These are phyloP conservation scores for Kurtzmaniella fragi DNA, from an alignment of 805 yeast species.

Conservation along the genomic window DNA sequence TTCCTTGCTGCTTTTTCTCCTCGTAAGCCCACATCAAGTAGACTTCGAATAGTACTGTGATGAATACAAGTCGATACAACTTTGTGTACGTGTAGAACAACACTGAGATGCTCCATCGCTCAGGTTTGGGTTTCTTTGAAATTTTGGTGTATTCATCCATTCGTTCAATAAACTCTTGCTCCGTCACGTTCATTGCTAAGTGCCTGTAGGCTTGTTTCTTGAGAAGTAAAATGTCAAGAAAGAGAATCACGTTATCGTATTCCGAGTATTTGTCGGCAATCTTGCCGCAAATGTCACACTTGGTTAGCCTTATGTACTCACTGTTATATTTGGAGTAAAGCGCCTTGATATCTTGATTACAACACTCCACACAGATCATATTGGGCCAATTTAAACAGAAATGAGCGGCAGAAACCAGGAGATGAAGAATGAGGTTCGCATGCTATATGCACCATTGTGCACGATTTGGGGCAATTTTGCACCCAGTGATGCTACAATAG, in stretches of 20 bases:
- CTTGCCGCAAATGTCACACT: constrained; percentile 64
- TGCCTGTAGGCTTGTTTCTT: constrained; percentile 89
- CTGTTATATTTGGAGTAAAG: constrained; percentile 71
- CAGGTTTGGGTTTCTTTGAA: constrained; percentile 7
- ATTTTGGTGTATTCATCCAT: constrained; percentile 1
- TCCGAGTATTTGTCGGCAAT: constrained; percentile 91
- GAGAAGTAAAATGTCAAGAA: constrained; percentile 75
- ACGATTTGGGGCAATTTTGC: neutral
- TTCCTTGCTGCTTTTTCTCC: constrained; percentile 45
- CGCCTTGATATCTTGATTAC: constrained; percentile 51
- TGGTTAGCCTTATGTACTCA: constrained; percentile 73
- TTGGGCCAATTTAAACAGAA: too few species aligned
- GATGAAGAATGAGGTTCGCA: neutral
- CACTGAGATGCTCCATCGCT: constrained; percentile 17
- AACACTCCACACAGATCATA: constrained; percentile 91
- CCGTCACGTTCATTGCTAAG: constrained; percentile 67
- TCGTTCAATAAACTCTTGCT: constrained; percentile 13
- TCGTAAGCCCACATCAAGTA: constrained; percentile 90
- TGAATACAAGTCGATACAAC: constrained; percentile 44
- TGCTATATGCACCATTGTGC: neutral
- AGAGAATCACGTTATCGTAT: constrained; percentile 76
- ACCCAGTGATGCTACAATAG: too few species aligned
- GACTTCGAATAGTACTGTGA: constrained; percentile 77
- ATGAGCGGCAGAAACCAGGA: neutral
- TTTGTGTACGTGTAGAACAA: constrained; percentile 13